Evolutionary conservation across 2,329 filamentous ascomycete species (phyloP), one percentile per base, ranked within the genome.

Genomic region (Alternaria sp.): DNA sequence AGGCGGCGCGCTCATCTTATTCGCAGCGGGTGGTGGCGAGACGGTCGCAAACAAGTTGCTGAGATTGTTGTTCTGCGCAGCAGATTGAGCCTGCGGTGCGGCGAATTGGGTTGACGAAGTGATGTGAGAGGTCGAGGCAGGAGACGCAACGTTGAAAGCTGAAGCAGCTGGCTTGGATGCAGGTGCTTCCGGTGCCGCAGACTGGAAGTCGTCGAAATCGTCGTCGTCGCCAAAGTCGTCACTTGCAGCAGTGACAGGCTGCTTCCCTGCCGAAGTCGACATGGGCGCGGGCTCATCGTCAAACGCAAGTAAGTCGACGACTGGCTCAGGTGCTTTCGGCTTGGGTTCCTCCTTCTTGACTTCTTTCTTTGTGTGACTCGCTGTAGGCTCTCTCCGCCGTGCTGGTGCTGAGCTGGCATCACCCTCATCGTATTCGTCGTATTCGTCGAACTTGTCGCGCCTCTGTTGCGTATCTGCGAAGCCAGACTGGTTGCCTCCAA

Each of bases 171-270:
- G 78, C 56, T 63, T 63, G 68, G 71, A 78, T 70, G 72, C 67
- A 21, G 80, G 70, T 41, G 80, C 82, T 82, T 82, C 83, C 11
- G 83, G 81, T 7, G 84, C 81, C 14, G 95, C 95, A 20, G 94
- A 97, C 80, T 97, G 93, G 85, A 98, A 98, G 77, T 99, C 96
- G 77, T 98, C 96, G 75, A 98, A 98, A 67, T 97, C 96, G 71
- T 97, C 94, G 68, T 97, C 95, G 55, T 88, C 89, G 45, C 80
- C 82, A 69, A 84, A 81, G 59, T 81, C 80, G 67, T 82, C 80
- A 33, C 51, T 64, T 25, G 82, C 78, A 8, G 82, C 72, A 23
- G 80, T 75, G 20, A 81, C 76, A 62, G 82, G 75, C 49, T 80
- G 74, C 66, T 82, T 82, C 67, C 80, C 68, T 80, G 83, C 84